phyloP scores from a whole-genome alignment of 805 yeast species.

The Saccharomycopsis olivae region DNA sequence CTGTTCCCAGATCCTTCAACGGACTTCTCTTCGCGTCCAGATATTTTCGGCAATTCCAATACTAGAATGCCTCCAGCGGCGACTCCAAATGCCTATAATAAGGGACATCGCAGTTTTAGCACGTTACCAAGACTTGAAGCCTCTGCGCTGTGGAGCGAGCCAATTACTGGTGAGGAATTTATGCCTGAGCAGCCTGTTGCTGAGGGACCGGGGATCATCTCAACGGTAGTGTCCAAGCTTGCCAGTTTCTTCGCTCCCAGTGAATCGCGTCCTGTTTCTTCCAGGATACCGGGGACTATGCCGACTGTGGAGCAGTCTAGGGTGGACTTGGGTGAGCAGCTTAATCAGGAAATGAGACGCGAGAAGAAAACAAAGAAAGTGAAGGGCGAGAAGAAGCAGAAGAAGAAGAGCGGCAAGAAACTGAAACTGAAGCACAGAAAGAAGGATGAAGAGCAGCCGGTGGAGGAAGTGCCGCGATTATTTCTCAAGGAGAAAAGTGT shows the following conservation, averaged over 20 bases:
- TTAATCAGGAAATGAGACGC: constrained; percentile 1
- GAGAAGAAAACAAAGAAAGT: constrained; percentile 6
- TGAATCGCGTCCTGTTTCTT: not conserved
- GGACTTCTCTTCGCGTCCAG: not conserved
- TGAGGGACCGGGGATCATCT: constrained; percentile 4
- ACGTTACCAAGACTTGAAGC: not conserved
- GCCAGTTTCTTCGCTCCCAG: constrained; percentile 4
- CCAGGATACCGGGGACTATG: not conserved
- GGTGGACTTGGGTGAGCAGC: not conserved
- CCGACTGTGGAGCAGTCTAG: not conserved
- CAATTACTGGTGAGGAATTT: constrained; percentile 12
- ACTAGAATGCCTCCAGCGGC: not conserved
- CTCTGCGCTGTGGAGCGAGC: no score
- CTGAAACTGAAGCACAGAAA: constrained; percentile 3
- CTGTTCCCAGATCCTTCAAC: not conserved
- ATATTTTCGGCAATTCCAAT: not conserved
- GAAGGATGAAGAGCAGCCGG: not conserved
- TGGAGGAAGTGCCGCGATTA: not conserved
- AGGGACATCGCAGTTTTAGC: not conserved
- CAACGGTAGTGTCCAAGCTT: constrained; percentile 9
- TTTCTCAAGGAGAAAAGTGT: not conserved
- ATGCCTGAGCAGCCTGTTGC: constrained; percentile 3
- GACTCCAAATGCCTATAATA: not conserved
- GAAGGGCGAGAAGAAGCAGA: not conserved
- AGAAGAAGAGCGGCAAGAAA: constrained; percentile 2